Conservation (phyloP, 2,329 filamentous ascomycete genomes). For the Curvularia hawaiiensis region DNA sequence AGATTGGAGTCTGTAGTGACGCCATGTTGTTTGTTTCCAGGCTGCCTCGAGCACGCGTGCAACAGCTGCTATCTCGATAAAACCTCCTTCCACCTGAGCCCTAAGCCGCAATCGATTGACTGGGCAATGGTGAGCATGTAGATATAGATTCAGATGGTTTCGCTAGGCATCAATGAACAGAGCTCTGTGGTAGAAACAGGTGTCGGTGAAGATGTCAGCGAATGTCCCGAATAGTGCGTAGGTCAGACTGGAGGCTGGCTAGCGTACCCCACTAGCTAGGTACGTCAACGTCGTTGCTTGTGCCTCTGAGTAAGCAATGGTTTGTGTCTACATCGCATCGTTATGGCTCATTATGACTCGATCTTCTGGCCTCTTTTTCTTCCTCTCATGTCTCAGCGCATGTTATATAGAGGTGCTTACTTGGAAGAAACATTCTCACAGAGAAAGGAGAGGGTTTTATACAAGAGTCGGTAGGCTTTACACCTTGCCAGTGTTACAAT, state of each 20-base stretch:
- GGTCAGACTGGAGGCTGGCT: conserved; percentile 4
- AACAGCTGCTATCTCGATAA: conserved; percentile 19
- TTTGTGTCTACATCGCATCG: background rate
- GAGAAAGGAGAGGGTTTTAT: background rate
- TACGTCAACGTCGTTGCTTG: background rate
- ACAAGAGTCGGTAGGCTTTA: background rate
- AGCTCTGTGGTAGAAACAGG: conserved; percentile 1
- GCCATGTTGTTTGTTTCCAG: conserved; percentile 26
- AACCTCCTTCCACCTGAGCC: conserved; percentile 29
- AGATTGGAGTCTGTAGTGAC: conserved; percentile 32
- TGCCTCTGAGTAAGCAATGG: background rate
- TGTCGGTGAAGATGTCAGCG: conserved; percentile 10
- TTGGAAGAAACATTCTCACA: background rate
- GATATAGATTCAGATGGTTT: background rate
- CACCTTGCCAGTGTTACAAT: too few species aligned
- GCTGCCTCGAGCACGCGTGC: conserved; percentile 4
- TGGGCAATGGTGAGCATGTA: conserved; percentile 25
- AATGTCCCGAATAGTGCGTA: conserved; percentile 1
- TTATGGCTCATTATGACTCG: background rate
- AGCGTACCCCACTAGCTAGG: conserved; percentile 7
- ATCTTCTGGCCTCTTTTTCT: background rate
- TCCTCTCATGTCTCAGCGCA: background rate
- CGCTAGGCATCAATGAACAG: conserved; percentile 16
- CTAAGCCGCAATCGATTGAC: conserved; percentile 21
- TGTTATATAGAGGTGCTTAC: background rate